Evolutionary conservation across 2,329 filamentous ascomycete species (phyloP).

Genomic region (Calonectria montana): DNA sequence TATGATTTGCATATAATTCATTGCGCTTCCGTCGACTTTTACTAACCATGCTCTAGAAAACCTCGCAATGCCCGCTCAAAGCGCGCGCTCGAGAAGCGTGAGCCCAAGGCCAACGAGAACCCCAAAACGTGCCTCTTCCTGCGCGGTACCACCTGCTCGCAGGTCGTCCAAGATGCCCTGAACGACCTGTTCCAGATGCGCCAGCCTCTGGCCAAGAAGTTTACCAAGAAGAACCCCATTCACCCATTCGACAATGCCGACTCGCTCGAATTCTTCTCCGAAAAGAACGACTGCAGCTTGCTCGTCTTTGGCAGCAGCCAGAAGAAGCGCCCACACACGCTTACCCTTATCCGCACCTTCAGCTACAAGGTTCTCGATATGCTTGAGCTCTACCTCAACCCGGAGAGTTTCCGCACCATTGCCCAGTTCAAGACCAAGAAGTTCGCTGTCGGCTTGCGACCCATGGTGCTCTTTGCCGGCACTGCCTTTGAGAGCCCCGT

Average conservation of each 20-base stretch:
- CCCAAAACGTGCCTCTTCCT: conserved; percentile 91
- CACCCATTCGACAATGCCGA: conserved; percentile 93
- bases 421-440: conserved; percentile 82
- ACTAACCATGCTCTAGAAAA: conserved; percentile 55
- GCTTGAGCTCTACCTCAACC: conserved; percentile 88
- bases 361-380: conserved; percentile 92
- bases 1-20: conserved; percentile 40
- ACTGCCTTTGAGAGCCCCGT: conserved; percentile 87
- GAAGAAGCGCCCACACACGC: conserved; percentile 94
- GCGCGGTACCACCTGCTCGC: conserved; percentile 85
- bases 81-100: conserved; percentile 92
- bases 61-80: conserved; percentile 86
- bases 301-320: conserved; percentile 86
- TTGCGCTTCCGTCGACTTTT: not conserved
- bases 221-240: conserved; percentile 96
- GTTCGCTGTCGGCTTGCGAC: conserved; percentile 84
- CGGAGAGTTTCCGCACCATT: conserved; percentile 76
- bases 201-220: conserved; percentile 86
- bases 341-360: conserved; percentile 87
- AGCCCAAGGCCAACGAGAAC: conserved; percentile 89
- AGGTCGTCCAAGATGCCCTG: conserved; percentile 84
- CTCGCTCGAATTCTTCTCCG: conserved; percentile 92
- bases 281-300: conserved; percentile 93
- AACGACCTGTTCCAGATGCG: conserved; percentile 88
- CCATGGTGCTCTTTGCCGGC: conserved; percentile 91